Base-by-base conservation (phyloP, 371 early-diverging fungal genomes). In the Conidiobolus coronatus region DNA sequence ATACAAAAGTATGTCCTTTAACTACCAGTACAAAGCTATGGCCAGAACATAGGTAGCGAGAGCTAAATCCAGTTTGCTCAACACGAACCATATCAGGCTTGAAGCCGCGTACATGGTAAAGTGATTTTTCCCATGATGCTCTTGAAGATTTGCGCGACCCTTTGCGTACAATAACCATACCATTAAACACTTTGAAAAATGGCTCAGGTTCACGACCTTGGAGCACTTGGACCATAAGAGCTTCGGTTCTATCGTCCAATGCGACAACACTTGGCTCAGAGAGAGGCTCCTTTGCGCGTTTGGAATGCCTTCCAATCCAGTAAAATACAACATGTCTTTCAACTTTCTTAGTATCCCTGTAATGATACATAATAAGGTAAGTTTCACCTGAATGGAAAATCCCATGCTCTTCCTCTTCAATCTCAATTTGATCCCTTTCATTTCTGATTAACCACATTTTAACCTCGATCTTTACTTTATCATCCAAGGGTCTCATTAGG, bases 191-290 rank as follows among this genome's bases (percentile, higher is more conserved):
- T 17, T 23, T 40, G 17, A 47, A 37, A 18, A 47, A 47, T 8
- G 15, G 13, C 6, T n/a, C 14, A n/a, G 36, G 18, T 24, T 47
- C 48, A 5, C 29, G 19, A 21, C 48, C 48, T 24, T 47, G 48
- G 2, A 47, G 18, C 21, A 47, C n/a, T 19, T 47, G 48, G 11
- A 47, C 48, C 48, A 47, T 47, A 4, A 47, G 29, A 14, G 48
- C 48, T 22, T 47, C 37, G 7, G n/a, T 23, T 7, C 17, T 13
- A 23, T 40, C 22, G 6, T 47, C 48, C 23, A 47, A 23, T 6
- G 36, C 37, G 1, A 47, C 48, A 14, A 23, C 17, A 24, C 39
- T 39, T 11, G 48, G 48, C 17, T 19, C 23, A 22, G 20, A 18
- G 7, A 47, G 21, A 2, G 48, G 48, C 29, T 47, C 48, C 18